Evolutionary conservation across 1,139 yeast species (phyloP).

Genomic region (Pichia sp.): DNA sequence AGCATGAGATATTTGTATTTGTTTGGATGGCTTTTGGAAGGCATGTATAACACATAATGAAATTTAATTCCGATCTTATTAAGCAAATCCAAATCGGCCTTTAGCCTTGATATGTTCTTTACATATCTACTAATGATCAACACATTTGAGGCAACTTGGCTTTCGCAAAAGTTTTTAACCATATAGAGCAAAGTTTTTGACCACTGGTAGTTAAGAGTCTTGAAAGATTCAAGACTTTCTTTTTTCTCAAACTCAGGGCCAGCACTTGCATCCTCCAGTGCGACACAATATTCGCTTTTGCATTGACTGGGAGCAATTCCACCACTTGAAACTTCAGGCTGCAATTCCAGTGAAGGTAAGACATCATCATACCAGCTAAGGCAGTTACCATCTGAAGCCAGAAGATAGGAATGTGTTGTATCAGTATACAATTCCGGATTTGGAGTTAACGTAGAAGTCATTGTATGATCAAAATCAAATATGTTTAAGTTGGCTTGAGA

Average conservation of each 20-base stretch:
- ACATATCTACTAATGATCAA: conserved; percentile 9
- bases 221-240: too few species aligned
- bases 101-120: not conserved
- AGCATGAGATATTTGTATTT: not conserved
- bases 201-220: conserved; percentile 4
- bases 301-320: too few species aligned
- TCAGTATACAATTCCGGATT: conserved; percentile 10
- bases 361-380: conserved; percentile 13
- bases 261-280: too few species aligned
- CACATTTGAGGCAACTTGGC: not conserved
- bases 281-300: too few species aligned
- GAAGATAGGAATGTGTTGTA: not conserved
- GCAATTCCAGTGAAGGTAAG: conserved; percentile 3
- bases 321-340: not conserved
- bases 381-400: not conserved
- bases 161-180: not conserved
- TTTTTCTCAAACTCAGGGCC: too few species aligned
- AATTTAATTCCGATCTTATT: conserved; percentile 1
- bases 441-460: conserved; percentile 5
- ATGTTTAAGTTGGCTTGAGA: conserved; percentile 5
- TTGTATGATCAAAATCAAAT: conserved; percentile 13
- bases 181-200: conserved; percentile 2
- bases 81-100: conserved; percentile 4
- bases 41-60: conserved; percentile 1
- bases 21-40: not conserved